phyloP scores from a whole-genome alignment of 2,329 filamentous ascomycete species.

The Pyricularia sp. region DNA sequence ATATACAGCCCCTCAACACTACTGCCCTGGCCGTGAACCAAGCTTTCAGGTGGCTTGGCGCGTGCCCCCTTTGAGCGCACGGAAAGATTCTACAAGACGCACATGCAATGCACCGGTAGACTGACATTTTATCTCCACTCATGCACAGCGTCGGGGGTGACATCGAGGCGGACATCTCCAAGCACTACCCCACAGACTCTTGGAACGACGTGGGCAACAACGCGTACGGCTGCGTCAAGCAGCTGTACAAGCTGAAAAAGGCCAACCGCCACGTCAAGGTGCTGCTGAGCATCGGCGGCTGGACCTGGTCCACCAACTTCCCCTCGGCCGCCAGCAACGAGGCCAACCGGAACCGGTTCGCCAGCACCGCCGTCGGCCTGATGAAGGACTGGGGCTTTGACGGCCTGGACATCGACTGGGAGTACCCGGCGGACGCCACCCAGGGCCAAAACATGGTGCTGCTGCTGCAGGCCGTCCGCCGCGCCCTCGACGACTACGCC shows the following conservation, averaged over 20 bases:
- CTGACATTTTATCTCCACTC: background rate
- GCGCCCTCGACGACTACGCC: constrained; percentile 39
- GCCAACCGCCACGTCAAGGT: constrained; percentile 68
- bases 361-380: constrained; percentile 55
- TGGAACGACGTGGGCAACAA: constrained; percentile 43
- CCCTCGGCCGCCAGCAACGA: constrained; percentile 55
- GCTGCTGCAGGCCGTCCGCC: constrained; percentile 33
- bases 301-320: constrained; percentile 76
- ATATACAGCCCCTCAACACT: background rate
- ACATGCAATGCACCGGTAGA: background rate
- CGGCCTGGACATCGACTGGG: constrained; percentile 30
- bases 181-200: background rate
- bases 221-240: constrained; percentile 73
- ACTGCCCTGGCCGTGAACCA: too few species aligned
- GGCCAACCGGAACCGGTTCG: constrained; percentile 56
- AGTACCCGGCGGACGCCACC: constrained; percentile 25
- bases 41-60: background rate
- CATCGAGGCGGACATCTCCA: background rate
- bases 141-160: constrained; percentile 1
- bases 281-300: constrained; percentile 74
- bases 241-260: constrained; percentile 70
- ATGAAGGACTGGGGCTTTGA: constrained; percentile 60
- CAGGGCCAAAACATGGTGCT: constrained; percentile 34
- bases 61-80: too few species aligned
- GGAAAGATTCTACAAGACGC: background rate